These are phyloP conservation scores for Gypsophila paniculata DNA, from an alignment of 179 eudicot species.

Conservation along the genomic window DNA sequence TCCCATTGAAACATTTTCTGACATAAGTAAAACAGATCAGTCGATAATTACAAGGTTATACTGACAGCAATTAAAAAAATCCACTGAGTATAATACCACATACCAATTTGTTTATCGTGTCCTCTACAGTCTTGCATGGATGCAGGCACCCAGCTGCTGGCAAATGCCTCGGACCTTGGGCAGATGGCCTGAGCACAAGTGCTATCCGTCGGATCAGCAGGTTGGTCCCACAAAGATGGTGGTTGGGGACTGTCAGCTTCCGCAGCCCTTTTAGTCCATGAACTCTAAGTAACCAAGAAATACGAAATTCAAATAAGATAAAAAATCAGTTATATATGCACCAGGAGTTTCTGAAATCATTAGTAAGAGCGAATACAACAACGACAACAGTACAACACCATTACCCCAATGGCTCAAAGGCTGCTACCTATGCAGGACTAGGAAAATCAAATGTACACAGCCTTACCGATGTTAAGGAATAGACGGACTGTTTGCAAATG, in stretches of 20 bases:
- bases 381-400: no score
- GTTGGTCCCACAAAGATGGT: conserved; percentile 47
- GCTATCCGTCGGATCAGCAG: conserved; percentile 57
- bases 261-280: conserved; percentile 72
- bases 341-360: neutral
- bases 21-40: conserved; percentile 8
- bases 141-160: conserved; percentile 50
- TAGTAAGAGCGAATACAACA: neutral
- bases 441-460: neutral
- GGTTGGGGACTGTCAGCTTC: conserved; percentile 60
- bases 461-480: neutral
- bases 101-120: conserved; percentile 44
- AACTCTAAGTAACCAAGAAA: conserved; percentile 40
- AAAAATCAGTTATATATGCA: neutral
- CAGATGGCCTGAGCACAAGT: conserved; percentile 68
- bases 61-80: neutral
- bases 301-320: neutral
- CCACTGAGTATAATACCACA: neutral
- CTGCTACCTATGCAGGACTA: no score
- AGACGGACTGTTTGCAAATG: neutral
- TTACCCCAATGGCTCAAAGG: no score
- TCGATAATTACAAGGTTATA: neutral
- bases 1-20: conserved; percentile 41
- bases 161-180: conserved; percentile 48
- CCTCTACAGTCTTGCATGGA: conserved; percentile 31